A percentile compares a stretch with the other conserved stretches of the same genome.
These are phyloP conservation scores for Suillus plorans DNA, from an alignment of 768 basidiomycete species.

Conservation along the genomic window DNA sequence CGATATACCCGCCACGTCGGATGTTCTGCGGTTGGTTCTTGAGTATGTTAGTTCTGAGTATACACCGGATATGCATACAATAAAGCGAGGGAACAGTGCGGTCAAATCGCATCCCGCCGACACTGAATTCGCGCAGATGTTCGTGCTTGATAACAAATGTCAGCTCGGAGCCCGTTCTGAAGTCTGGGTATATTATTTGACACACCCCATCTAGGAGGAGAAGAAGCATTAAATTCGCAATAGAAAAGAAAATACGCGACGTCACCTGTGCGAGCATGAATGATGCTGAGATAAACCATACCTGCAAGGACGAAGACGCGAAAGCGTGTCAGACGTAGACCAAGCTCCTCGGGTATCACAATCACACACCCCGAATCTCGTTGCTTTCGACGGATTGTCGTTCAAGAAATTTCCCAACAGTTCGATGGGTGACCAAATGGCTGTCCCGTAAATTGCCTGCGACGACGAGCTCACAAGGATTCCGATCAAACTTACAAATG, in stretches of 20 bases:
- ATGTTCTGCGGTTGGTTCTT: conserved; percentile 55
- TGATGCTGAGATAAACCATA: conserved; percentile 79
- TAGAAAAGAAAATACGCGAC: not conserved
- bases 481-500: conserved; percentile 74
- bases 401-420: conserved; percentile 70
- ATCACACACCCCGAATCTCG: conserved; percentile 57
- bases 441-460: conserved; percentile 70
- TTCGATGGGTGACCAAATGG: conserved; percentile 79
- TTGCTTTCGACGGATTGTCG: conserved; percentile 56
- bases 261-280: conserved; percentile 76
- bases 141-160: conserved; percentile 47
- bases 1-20: conserved; percentile 80
- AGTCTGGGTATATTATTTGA: conserved; percentile 16
- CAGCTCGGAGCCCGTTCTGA: conserved; percentile 7
- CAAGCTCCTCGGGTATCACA: not conserved
- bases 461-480: conserved; percentile 82
- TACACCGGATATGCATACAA: conserved; percentile 40
- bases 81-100: conserved; percentile 72
- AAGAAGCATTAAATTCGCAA: conserved; percentile 2
- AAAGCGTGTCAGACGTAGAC: not conserved
- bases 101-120: conserved; percentile 84
- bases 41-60: conserved; percentile 1
- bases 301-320: conserved; percentile 31
- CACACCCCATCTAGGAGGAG: conserved; percentile 27
- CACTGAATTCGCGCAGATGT: conserved; percentile 81